Base-by-base conservation (phyloP, 352 stramenopile genomes). In the Globisporangium orthogonon region DNA sequence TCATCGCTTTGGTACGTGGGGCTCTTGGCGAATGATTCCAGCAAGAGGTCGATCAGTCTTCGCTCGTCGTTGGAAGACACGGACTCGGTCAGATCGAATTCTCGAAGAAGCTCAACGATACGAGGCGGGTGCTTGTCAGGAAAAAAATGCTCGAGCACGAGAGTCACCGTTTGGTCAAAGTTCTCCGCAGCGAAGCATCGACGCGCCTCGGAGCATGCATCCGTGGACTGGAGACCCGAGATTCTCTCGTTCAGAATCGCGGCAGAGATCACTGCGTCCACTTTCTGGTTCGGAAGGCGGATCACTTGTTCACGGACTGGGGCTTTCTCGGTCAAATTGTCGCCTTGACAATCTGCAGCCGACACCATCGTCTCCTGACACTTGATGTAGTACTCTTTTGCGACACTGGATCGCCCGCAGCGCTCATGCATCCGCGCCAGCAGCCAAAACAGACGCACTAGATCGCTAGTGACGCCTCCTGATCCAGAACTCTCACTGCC, bases 371-470 rank as follows among this genome's bases (percentile, higher is more conserved):
- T 63, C 9, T 78, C 62, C 46, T 68, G 70, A 54, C 80, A 87
- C 56, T 88, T 82, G 14, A 53, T 65, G 43, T 73, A 89, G 55
- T 75, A 87, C 15, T 77, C 60, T 41, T 84, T 83, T 1, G 76
- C 76, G 18, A 73, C 60, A 39, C 69, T 67, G 10, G 66, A 59
- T 40, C 80, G 69, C 5, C 71, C 68, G 45, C 50, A 71, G 11
- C 71, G 54, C n/a, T 87, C 76, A 33, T 73, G 69, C 50, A 87
- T 71, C 10, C 63, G 63, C 2, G 73, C 81, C 23, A 81, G 65
- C 0, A 91, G 49, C 81, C 78, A 91, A 44, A 88, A 70, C 18
- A 87, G 55, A 1, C 81, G 71, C n/a, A 65, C 31, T 6, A 78
- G 23, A 7, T 46, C 52, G 37, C 11, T 43, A 2, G 3, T 17